Base-by-base conservation (phyloP, 176 grass and related monocot genomes). In the Rhynchospora breviuscula region DNA sequence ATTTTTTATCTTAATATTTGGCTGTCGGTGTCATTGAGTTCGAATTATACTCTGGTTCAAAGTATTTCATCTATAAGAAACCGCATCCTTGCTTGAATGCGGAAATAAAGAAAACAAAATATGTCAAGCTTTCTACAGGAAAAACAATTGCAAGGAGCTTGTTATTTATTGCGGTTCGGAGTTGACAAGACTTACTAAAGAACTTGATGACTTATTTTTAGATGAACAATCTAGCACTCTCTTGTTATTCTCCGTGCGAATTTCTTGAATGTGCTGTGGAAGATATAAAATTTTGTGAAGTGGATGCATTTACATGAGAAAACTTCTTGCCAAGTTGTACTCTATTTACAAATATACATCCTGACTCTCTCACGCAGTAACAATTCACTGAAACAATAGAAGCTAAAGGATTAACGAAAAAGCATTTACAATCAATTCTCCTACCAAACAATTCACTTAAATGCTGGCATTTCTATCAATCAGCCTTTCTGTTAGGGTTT, bases 401-500 rank as follows among this genome's bases (percentile, higher is more conserved):
- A 29, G 72, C 72, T 77, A 11, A 77, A 56, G 23, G 51, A 53
- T 78, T 54, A 53, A 78, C 25, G 33, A 78, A 71, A 18, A 47
- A 22, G 35, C 17, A 21, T 52, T 47, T 12, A 76, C 48, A 78
- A 57, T 78, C 23, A 78, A 78, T 78, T 54, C 13, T 78, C 21
- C 48, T 18, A 78, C 22, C 17, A 11, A 52, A 78, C 73, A 57
- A 78, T 56, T 15, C 48, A 68, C 13, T 53, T 66, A 82, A 53
- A 64, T 10, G 44, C 62, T 82, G 17, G 63, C 59, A 63, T 88
- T 85, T 48, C 84, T 94, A 54, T 83, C 62, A 49, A 80, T 17
- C 54, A 93, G 85, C 79, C 48, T 94, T 21, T 86, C 89, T 67
- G 86, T 91, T 19, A 89, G 75, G 57, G 92, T 82, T 65, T 89